These are phyloP conservation scores for Emydomyces testavorans DNA, from an alignment of 2,329 filamentous ascomycete species.

Conservation along the genomic window DNA sequence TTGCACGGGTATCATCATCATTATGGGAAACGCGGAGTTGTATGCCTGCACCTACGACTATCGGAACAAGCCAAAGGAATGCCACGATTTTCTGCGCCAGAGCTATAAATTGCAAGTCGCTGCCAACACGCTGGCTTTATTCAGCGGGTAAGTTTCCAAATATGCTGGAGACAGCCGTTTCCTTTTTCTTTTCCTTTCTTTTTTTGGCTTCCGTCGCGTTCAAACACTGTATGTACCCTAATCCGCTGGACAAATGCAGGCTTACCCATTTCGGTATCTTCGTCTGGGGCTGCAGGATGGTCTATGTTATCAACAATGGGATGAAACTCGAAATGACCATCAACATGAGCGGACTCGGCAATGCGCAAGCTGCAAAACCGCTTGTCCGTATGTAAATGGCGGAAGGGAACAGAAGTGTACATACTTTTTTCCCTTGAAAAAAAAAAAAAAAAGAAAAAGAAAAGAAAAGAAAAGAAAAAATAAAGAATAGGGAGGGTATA, in stretches of 20 bases:
- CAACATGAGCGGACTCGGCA: neutral
- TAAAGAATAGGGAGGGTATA: too few relatives aligned
- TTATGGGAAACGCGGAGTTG: neutral
- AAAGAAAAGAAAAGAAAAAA: too few relatives aligned
- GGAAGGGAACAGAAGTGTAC: neutral
- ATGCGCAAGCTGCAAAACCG: neutral
- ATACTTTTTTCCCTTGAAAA: neutral
- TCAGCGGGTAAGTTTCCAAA: conserved; percentile 11
- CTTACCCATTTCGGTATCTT: conserved; percentile 9
- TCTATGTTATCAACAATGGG: conserved; percentile 1
- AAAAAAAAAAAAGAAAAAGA: too few relatives aligned
- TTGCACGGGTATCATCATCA: neutral
- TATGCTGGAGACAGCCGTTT: neutral
- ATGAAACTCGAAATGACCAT: conserved; percentile 8
- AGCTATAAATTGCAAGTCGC: neutral
- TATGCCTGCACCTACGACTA: neutral
- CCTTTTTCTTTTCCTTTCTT: neutral
- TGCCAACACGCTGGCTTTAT: neutral
- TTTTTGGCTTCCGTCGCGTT: too few relatives aligned
- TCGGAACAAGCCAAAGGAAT: neutral
- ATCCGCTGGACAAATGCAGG: neutral
- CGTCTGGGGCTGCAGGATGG: conserved; percentile 11
- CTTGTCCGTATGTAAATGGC: conserved; percentile 1
- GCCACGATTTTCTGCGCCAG: neutral
- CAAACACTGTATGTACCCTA: too few relatives aligned